A percentile compares a stretch with the other conserved stretches of the same genome.
These are phyloP conservation scores for Trichoderma virens DNA, from an alignment of 495 filamentous ascomycete genomes.

Conservation along the genomic window DNA sequence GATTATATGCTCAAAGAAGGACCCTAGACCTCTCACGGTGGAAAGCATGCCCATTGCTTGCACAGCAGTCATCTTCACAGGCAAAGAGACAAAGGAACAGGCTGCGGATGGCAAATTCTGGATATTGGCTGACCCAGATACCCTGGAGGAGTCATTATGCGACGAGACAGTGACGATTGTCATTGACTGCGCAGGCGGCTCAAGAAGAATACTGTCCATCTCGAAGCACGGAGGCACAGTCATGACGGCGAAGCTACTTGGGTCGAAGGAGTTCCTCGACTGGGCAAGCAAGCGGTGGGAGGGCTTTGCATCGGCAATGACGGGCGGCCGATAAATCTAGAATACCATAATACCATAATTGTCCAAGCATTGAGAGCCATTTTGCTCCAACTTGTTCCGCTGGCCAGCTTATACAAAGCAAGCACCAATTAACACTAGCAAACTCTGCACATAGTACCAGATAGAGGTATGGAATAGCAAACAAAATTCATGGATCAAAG, in stretches of 20 bases:
- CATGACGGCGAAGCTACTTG: slow-evolving; percentile 31
- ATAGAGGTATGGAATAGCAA: neutral
- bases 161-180: slow-evolving; percentile 66
- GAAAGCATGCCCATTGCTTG: slow-evolving; percentile 61
- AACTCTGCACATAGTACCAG: neutral
- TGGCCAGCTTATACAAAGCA: neutral
- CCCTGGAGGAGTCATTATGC: slow-evolving; percentile 77
- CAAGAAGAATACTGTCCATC: slow-evolving; percentile 53
- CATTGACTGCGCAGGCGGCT: slow-evolving; percentile 50
- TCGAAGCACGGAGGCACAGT: slow-evolving; percentile 74
- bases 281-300: slow-evolving; percentile 35
- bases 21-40: slow-evolving; percentile 43
- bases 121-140: slow-evolving; percentile 83
- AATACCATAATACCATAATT: slow-evolving; percentile 9
- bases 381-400: neutral
- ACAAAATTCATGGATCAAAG: neutral
- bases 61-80: slow-evolving; percentile 65
- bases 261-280: slow-evolving; percentile 23
- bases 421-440: too few relatives aligned
- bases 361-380: neutral
- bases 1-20: slow-evolving; percentile 63
- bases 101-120: slow-evolving; percentile 48
- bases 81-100: slow-evolving; percentile 54
- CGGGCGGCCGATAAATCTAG: neutral
- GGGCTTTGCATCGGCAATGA: slow-evolving; percentile 26